These are phyloP conservation scores for Talaromyces marneffei DNA, from an alignment of 2,329 filamentous ascomycete species.

Conservation along the genomic window DNA sequence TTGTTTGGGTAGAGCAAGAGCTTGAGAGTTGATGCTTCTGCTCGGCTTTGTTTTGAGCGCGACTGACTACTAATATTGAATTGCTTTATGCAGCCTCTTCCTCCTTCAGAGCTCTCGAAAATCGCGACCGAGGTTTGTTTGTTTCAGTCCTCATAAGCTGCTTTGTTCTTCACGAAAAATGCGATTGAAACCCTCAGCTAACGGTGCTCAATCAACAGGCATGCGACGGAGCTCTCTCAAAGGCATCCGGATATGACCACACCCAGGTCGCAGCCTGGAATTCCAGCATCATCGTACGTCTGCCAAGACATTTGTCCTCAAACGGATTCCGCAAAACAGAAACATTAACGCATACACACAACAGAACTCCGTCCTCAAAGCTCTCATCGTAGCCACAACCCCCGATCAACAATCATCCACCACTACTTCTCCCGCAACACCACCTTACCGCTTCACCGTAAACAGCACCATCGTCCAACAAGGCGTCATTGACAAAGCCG, in stretches of 20 bases:
- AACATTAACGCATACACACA: background rate
- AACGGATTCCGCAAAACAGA: background rate
- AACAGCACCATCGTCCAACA: constrained; percentile 99
- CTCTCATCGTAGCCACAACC: constrained; percentile 38
- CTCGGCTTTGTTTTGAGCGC: background rate
- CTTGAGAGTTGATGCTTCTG: background rate
- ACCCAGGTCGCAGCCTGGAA: constrained; percentile 83
- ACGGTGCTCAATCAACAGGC: constrained; percentile 50
- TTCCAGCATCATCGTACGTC: constrained; percentile 78
- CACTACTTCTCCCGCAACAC: constrained; percentile 17
- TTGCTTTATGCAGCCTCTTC: constrained; percentile 57
- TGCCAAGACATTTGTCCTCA: background rate
- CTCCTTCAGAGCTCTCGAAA: constrained; percentile 71
- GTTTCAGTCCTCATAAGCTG: constrained; percentile 6
- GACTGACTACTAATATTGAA: background rate
- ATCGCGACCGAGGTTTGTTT: constrained; percentile 72
- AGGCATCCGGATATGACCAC: constrained; percentile 78
- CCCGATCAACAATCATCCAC: constrained; percentile 30
- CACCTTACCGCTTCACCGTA: constrained; percentile 88
- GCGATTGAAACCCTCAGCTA: background rate
- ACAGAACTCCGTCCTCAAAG: constrained; percentile 37
- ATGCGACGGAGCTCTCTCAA: constrained; percentile 70
- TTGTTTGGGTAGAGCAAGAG: background rate
- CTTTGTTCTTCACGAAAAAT: background rate
- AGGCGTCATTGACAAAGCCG: constrained; percentile 48